Base-by-base conservation (phyloP, 352 stramenopile species). In the Ophiocytium majus region DNA sequence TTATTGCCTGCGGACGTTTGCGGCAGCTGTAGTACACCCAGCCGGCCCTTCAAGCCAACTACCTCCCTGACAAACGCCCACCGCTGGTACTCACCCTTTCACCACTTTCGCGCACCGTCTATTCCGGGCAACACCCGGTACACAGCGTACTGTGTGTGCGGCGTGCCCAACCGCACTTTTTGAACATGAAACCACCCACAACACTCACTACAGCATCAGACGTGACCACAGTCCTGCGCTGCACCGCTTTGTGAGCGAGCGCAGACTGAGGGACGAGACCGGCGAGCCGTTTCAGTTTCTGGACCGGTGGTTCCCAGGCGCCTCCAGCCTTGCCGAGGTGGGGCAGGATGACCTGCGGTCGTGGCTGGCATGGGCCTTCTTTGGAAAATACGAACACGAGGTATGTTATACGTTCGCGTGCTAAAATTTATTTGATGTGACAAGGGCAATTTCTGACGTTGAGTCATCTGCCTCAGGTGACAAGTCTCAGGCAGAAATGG, bases 281-380 rank as follows among this genome's bases (percentile, higher is more conserved):
- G 43, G 43, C 43, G 14, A 57, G 5, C 5, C 43, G 43, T 57
- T 14, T 14, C 43, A 57, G 43, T 57, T 57, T 14, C 43, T 57
- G 43, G 43, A 57, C 14, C 43, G 5, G 5, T 76, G 64, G 34
- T 76, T 76, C 34, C 64, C 64, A 17, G 64, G 64, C 10, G 64
- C 64, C 31, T 37, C 64, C 5, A 17, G 5, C 5, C 64, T 76
- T 10, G 17, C 5, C 64, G 64, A 76, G 64, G 64, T 76, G 5
- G 64, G 64, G 64, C 64, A 17, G 5, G 64, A 76, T 37, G 34
- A 76, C 5, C 64, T 76, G 31, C 5, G 5, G 31, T 34, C 34
- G 31, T 76, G 64, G 64, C 31, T 37, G 34, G 64, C 64, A 5
- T 76, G 64, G 64, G 64, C 64, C 64, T 76, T 76, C 64, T 76